Conservation (phyloP, 768 basidiomycete genomes). For the Rhodotorula sphaerocarpa region DNA sequence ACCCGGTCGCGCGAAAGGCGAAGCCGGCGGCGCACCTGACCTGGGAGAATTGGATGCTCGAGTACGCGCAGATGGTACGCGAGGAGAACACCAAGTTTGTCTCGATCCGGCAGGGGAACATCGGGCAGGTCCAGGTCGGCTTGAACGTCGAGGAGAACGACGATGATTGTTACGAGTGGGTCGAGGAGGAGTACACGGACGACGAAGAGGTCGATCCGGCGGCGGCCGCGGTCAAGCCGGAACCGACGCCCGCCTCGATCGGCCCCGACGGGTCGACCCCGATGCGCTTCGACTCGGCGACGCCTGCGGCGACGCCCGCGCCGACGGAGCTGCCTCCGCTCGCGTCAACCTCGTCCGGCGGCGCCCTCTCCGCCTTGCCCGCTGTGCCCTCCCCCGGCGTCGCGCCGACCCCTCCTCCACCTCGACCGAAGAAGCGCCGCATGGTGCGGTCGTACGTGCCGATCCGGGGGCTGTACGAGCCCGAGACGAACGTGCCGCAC, state of each 20-base stretch:
- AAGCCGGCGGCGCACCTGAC: conserved; percentile 68
- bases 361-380: neutral
- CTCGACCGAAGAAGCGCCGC: conserved; percentile 27
- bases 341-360: neutral
- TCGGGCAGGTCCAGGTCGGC: conserved; percentile 32
- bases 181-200: conserved; percentile 40
- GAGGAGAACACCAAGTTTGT: conserved; percentile 52
- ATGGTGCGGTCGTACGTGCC: conserved; percentile 38
- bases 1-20: conserved; percentile 74
- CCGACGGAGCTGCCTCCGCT: neutral
- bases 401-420: neutral
- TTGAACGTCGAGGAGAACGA: conserved; percentile 23
- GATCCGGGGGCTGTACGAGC: conserved; percentile 69
- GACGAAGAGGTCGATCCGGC: conserved; percentile 36
- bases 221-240: conserved; percentile 13
- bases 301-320: neutral
- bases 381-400: neutral
- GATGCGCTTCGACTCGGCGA: conserved; percentile 1
- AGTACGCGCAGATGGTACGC: conserved; percentile 59
- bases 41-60: conserved; percentile 86
- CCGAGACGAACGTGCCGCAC: conserved; percentile 65
- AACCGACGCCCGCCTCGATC: neutral
- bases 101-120: conserved; percentile 44
- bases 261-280: neutral
- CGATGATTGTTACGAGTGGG: conserved; percentile 40